These are phyloP conservation scores for Poa pratensis DNA, from an alignment of 176 grass and related monocot species.

Conservation along the genomic window DNA sequence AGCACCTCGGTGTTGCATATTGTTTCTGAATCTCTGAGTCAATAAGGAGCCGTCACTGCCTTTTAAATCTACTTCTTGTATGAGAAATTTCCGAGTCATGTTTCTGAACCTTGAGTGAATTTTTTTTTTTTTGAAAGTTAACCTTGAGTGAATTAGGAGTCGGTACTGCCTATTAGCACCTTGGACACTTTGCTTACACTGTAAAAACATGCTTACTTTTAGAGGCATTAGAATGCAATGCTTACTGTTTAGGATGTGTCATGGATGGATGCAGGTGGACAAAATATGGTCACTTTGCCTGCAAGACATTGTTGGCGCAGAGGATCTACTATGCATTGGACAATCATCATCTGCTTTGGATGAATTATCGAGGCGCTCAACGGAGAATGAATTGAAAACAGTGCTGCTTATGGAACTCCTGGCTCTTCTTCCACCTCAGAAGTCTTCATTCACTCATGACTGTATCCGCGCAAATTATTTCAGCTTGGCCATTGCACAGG, in stretches of 20 bases:
- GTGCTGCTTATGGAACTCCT: slow-evolving; percentile 40
- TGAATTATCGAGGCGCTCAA: background rate
- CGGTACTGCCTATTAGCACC: no score
- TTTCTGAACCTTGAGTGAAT: no score
- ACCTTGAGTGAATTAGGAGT: no score
- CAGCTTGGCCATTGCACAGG: slow-evolving; percentile 21
- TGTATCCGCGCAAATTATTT: slow-evolving; percentile 48
- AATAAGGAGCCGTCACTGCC: background rate
- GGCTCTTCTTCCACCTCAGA: slow-evolving; percentile 40
- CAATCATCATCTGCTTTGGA: slow-evolving; percentile 36
- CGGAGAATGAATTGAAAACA: slow-evolving; percentile 37
- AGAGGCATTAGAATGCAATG: background rate
- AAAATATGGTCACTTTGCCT: slow-evolving; percentile 55
- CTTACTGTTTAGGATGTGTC: slow-evolving; percentile 24
- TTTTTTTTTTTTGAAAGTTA: no score
- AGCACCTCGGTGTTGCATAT: background rate
- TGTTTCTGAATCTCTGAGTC: background rate
- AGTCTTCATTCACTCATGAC: slow-evolving; percentile 13
- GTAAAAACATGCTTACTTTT: background rate
- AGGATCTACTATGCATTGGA: slow-evolving; percentile 30
- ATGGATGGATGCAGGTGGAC: slow-evolving; percentile 50
- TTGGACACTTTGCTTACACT: background rate
- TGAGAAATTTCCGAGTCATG: background rate
- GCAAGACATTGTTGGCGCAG: slow-evolving; percentile 18
- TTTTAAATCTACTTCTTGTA: background rate